phyloP scores from a whole-genome alignment of 352 stramenopile species.

The Globisporangium paddicum region DNA sequence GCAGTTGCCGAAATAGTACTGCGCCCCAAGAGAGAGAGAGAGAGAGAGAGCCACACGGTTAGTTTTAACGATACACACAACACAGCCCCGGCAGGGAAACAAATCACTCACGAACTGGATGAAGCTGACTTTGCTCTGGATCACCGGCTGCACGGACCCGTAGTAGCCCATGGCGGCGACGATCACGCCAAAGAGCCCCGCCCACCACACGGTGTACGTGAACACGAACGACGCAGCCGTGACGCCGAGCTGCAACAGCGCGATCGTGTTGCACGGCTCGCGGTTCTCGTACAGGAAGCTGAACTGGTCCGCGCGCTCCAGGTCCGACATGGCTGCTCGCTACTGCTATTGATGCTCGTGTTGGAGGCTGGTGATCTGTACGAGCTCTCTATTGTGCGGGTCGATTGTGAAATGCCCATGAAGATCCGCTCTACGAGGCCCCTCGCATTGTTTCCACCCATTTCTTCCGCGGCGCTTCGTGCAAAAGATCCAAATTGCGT shows the following conservation, averaged over 20 bases:
- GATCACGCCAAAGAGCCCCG: constrained; percentile 68
- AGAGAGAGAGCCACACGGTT: not conserved
- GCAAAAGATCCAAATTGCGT: constrained; percentile 5
- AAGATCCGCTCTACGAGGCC: not conserved
- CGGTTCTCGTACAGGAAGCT: constrained; percentile 83
- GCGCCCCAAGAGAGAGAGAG: not conserved
- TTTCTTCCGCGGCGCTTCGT: constrained; percentile 16
- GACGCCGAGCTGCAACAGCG: constrained; percentile 64
- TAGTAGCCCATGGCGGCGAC: constrained; percentile 82
- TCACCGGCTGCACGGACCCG: constrained; percentile 71
- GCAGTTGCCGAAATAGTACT: constrained; percentile 88
- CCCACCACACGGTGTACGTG: constrained; percentile 83
- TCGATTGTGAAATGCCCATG: not conserved
- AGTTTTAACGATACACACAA: too few species aligned
- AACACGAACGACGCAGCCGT: constrained; percentile 73
- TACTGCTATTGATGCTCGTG: not conserved
- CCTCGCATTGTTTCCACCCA: not conserved
- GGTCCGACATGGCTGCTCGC: constrained; percentile 43
- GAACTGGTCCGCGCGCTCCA: constrained; percentile 67
- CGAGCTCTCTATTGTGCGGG: not conserved
- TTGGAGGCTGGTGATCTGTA: too few species aligned
- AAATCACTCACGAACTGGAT: constrained; percentile 71
- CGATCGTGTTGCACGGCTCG: constrained; percentile 79
- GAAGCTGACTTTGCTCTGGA: constrained; percentile 88
- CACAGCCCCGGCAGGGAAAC: not conserved